Evolutionary conservation across 257 asterid species (phyloP).

Genomic region (Ilex aquifolium): DNA sequence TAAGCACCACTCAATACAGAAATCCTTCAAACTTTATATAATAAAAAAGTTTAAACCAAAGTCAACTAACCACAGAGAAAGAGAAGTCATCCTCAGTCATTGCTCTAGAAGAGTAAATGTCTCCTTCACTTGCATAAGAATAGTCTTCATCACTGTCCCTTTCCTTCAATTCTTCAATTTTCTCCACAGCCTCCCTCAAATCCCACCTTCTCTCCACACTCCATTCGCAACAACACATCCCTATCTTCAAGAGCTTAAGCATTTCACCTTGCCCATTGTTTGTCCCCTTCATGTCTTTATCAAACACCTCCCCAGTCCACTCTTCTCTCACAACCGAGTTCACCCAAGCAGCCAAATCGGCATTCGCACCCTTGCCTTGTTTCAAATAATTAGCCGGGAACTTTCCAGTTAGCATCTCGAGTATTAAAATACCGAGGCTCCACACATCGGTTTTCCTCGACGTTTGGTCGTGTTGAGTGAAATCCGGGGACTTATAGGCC

Average conservation of each 20-base stretch:
- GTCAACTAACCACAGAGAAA: slow-evolving; percentile 15
- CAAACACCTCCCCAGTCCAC: slow-evolving; percentile 70
- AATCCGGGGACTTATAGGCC: slow-evolving; percentile 61
- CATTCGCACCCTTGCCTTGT: slow-evolving; percentile 42
- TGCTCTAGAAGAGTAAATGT: slow-evolving; percentile 31
- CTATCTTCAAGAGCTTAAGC: slow-evolving; percentile 61
- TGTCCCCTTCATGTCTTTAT: slow-evolving; percentile 37
- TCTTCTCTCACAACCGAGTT: slow-evolving; percentile 64
- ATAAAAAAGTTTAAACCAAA: no score
- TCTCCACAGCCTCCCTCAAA: slow-evolving; percentile 39
- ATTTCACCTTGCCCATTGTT: slow-evolving; percentile 41
- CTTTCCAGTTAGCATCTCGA: slow-evolving; percentile 57
- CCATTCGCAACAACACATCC: slow-evolving; percentile 65
- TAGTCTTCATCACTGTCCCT: slow-evolving; percentile 34
- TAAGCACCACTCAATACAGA: no score
- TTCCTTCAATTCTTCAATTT: slow-evolving; percentile 45
- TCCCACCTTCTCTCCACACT: slow-evolving; percentile 47
- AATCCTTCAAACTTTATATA: no score
- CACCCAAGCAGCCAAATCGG: slow-evolving; percentile 60
- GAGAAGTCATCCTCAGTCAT: slow-evolving; percentile 38
- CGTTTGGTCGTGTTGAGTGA: slow-evolving; percentile 22
- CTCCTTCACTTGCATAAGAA: slow-evolving; percentile 41
- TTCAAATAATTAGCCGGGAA: slow-evolving; percentile 51
- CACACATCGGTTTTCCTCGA: slow-evolving; percentile 55
- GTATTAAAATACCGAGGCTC: slow-evolving; percentile 65